Percentiles rank a stretch among this genome's conserved stretches.
phyloP scores from a whole-genome alignment of 2,329 filamentous ascomycete species.

The Colletotrichum chlorophyti region DNA sequence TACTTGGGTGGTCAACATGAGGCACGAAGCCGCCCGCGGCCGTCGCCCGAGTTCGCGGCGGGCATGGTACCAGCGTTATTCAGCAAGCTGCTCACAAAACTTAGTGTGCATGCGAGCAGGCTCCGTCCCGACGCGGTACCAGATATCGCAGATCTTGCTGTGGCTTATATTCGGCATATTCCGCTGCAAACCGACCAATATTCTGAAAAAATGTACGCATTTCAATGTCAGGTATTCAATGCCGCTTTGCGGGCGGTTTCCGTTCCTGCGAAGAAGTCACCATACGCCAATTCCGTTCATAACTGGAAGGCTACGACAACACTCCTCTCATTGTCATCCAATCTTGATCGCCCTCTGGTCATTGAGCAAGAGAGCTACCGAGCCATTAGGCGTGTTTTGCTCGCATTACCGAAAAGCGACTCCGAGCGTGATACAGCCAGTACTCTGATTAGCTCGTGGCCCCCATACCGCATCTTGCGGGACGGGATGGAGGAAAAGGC shows the following conservation, averaged over 20 bases:
- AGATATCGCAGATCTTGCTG: slow-evolving; percentile 37
- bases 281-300: slow-evolving; percentile 47
- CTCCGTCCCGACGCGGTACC: slow-evolving; percentile 38
- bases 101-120: slow-evolving; percentile 24
- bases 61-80: not conserved
- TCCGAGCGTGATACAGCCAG: slow-evolving; percentile 55
- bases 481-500: slow-evolving; percentile 66
- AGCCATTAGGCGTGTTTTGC: slow-evolving; percentile 60
- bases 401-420: slow-evolving; percentile 59
- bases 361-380: slow-evolving; percentile 59
- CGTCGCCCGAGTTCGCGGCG: not conserved
- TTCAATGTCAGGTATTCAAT: slow-evolving; percentile 44
- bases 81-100: not conserved
- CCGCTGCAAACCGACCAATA: slow-evolving; percentile 20
- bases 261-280: slow-evolving; percentile 37
- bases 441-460: slow-evolving; percentile 62
- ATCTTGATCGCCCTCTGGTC: slow-evolving; percentile 54
- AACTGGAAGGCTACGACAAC: slow-evolving; percentile 66
- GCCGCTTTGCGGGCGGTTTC: slow-evolving; percentile 40
- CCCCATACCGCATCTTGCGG: slow-evolving; percentile 63
- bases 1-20: not conserved
- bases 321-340: slow-evolving; percentile 58
- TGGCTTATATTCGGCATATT: slow-evolving; percentile 37
- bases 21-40: not conserved
- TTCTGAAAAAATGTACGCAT: slow-evolving; percentile 29